Conservation (phyloP, 352 stramenopile genomes). For the Phytophthora hibernalis region DNA sequence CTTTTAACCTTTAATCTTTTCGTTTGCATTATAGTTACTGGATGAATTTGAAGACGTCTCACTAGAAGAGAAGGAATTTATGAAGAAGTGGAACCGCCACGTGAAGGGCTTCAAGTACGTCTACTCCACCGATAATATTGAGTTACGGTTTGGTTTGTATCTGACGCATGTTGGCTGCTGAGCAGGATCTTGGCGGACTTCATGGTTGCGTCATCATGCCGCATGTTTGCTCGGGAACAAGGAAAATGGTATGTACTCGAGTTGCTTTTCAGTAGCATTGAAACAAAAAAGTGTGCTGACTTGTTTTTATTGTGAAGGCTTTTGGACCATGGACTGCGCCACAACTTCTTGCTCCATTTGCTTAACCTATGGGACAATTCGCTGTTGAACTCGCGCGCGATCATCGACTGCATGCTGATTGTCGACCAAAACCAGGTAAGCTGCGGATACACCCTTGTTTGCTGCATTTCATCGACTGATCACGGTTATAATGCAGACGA, state of each 20-base stretch:
- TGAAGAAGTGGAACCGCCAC: slow-evolving; percentile 92
- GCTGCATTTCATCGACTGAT: not conserved
- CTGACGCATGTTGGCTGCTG: not conserved
- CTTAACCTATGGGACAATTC: slow-evolving; percentile 93
- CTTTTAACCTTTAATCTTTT: not conserved
- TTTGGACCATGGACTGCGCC: slow-evolving; percentile 72
- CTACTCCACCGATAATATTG: not conserved
- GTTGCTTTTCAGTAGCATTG: not conserved
- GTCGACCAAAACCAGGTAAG: slow-evolving; percentile 71
- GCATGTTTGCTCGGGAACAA: slow-evolving; percentile 83
- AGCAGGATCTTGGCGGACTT: slow-evolving; percentile 84
- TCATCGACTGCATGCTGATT: slow-evolving; percentile 91
- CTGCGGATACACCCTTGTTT: not conserved
- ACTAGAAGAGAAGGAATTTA: slow-evolving; percentile 89
- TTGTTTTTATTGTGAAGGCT: slow-evolving; percentile 47
- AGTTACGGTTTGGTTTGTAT: not conserved
- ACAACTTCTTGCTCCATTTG: slow-evolving; percentile 90
- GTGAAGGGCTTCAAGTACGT: slow-evolving; percentile 78
- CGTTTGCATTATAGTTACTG: slow-evolving; percentile 56
- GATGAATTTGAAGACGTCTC: slow-evolving; percentile 91
- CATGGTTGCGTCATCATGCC: slow-evolving; percentile 87
- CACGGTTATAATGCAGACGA: not conserved
- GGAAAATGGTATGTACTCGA: slow-evolving; percentile 73
- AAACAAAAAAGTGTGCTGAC: slow-evolving; percentile 6
- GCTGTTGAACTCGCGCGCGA: slow-evolving; percentile 82